Conservation (phyloP, 192 early-diverging fungal genomes). For the Backusella morwellensis region DNA sequence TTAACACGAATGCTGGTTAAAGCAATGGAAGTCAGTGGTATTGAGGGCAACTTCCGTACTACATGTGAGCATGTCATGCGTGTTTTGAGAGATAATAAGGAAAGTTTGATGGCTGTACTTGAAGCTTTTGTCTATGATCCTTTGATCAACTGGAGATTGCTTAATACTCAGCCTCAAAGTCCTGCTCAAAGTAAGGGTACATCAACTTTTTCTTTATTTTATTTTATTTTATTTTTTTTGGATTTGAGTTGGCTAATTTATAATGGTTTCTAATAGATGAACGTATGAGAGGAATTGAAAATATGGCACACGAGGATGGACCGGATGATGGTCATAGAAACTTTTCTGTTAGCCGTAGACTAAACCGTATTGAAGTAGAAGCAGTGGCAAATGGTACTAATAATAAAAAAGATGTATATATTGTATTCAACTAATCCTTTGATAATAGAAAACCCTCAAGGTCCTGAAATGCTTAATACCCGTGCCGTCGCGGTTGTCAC, state of each 20-base stretch:
- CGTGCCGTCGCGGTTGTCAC: slow-evolving; percentile 83
- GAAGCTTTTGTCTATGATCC: slow-evolving; percentile 99
- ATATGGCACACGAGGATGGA: slow-evolving; percentile 22
- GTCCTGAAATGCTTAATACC: slow-evolving; percentile 58
- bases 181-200: slow-evolving; percentile 36
- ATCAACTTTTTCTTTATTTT: not conserved
- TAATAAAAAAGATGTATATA: not conserved
- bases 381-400: slow-evolving; percentile 31
- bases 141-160: slow-evolving; percentile 85
- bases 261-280: slow-evolving; percentile 14
- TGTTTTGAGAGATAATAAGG: slow-evolving; percentile 91
- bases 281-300: slow-evolving; percentile 27
- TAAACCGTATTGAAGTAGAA: slow-evolving; percentile 44
- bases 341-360: slow-evolving; percentile 37
- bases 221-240: too few species aligned
- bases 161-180: slow-evolving; percentile 48
- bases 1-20: slow-evolving; percentile 96
- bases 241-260: not conserved
- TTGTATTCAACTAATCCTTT: not conserved
- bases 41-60: slow-evolving; percentile 94
- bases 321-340: slow-evolving; percentile 32
- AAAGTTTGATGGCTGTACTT: slow-evolving; percentile 96
- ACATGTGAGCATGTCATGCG: slow-evolving; percentile 97
- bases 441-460: slow-evolving; percentile 51
- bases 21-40: slow-evolving; percentile 97